Percentiles rank a stretch among this genome's conserved stretches.
Evolutionary conservation across 257 asterid genomes (phyloP).

Genomic region (Osmanthus fragrans): DNA sequence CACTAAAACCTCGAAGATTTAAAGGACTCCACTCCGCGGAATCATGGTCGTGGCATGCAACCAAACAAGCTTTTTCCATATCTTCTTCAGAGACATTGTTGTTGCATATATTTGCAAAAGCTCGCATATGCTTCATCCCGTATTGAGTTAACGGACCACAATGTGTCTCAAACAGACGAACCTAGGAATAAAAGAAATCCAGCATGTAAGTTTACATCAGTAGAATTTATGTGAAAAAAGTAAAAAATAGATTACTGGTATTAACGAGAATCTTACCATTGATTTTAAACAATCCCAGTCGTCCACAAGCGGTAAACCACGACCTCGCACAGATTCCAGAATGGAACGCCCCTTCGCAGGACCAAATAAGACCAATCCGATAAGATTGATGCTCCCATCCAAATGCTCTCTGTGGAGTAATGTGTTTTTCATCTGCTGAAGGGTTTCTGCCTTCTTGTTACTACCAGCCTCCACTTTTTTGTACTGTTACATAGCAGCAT

Average conservation of each 20-base stretch:
- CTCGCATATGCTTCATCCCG: conserved; percentile 91
- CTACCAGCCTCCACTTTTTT: conserved; percentile 41
- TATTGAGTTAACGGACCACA: conserved; percentile 78
- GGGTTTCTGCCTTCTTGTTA: conserved; percentile 37
- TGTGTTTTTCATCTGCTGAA: conserved; percentile 49
- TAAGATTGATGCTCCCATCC: conserved; percentile 56
- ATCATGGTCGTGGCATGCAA: conserved; percentile 48
- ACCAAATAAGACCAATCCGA: conserved; percentile 66
- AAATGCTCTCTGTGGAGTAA: conserved; percentile 59
- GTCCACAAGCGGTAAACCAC: conserved; percentile 64
- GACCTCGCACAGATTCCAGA: conserved; percentile 44
- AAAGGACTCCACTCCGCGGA: conserved; percentile 30
- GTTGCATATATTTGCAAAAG: conserved; percentile 86
- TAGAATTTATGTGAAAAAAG: neutral
- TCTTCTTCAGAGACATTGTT: conserved; percentile 27
- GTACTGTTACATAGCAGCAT: conserved; percentile 35
- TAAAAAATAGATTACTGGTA: neutral
- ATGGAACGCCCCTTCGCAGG: conserved; percentile 44
- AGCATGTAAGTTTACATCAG: neutral
- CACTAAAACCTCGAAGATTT: conserved; percentile 43
- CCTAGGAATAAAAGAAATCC: conserved; percentile 36
- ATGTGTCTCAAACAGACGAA: conserved; percentile 60
- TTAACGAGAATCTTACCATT: conserved; percentile 39
- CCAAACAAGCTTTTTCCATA: conserved; percentile 66
- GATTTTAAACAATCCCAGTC: conserved; percentile 92